Conservation (phyloP, 2,329 filamentous ascomycete genomes). For the Aureobasidium sp. region DNA sequence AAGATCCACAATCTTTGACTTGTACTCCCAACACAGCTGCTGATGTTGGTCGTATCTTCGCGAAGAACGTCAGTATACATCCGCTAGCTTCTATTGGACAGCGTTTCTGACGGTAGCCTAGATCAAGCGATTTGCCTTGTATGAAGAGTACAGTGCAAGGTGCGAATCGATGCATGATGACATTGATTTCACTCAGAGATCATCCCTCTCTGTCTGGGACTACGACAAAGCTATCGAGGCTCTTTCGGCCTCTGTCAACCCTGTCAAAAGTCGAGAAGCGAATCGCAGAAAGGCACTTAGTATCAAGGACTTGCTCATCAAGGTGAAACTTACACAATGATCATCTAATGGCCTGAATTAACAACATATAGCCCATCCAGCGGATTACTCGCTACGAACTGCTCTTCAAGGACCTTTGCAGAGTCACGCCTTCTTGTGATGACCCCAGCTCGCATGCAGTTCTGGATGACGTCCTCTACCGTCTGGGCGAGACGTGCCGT, state of each 20-base stretch:
- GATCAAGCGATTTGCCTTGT: slow-evolving; percentile 76
- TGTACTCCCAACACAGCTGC: slow-evolving; percentile 49
- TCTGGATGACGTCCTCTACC: slow-evolving; percentile 64
- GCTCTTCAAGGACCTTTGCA: slow-evolving; percentile 75
- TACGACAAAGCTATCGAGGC: slow-evolving; percentile 84
- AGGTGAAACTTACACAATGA: slow-evolving; percentile 46
- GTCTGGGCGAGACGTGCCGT: slow-evolving; percentile 65
- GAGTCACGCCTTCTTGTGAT: slow-evolving; percentile 74
- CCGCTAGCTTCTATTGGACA: not conserved
- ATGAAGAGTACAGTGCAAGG: slow-evolving; percentile 86
- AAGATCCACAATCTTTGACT: slow-evolving; percentile 31
- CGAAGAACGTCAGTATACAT: slow-evolving; percentile 40
- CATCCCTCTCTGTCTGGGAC: slow-evolving; percentile 63
- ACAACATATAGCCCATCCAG: slow-evolving; percentile 68
- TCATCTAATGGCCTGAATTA: not conserved
- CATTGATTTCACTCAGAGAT: slow-evolving; percentile 60
- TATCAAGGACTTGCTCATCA: slow-evolving; percentile 81
- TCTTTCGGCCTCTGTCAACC: slow-evolving; percentile 66
- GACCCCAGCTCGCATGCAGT: slow-evolving; percentile 77
- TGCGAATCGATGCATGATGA: slow-evolving; percentile 82
- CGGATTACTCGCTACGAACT: slow-evolving; percentile 86
- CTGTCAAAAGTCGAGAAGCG: slow-evolving; percentile 57
- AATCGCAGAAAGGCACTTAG: slow-evolving; percentile 69
- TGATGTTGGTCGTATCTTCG: slow-evolving; percentile 49
- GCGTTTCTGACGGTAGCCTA: slow-evolving; percentile 33